Evolutionary conservation across 1,139 yeast species (phyloP).

Genomic region (Zygosaccharomyces pseudobailii): DNA sequence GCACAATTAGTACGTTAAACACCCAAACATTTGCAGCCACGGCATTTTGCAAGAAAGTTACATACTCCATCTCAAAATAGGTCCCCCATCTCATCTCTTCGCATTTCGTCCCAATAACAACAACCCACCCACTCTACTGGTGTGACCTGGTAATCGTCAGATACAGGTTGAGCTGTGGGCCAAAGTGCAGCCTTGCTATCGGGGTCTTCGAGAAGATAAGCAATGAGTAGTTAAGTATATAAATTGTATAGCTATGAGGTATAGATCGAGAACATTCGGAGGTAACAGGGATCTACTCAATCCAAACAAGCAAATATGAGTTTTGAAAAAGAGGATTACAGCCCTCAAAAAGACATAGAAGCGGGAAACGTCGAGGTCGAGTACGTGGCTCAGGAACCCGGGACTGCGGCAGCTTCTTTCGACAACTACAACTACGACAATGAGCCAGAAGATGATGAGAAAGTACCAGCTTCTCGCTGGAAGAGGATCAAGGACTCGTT

Average conservation of each 20-base stretch:
- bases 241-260: not conserved
- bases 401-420: not conserved
- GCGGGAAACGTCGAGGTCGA: slow-evolving; percentile 7
- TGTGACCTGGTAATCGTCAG: not conserved
- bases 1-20: not conserved
- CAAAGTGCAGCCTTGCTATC: not conserved
- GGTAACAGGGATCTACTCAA: not conserved
- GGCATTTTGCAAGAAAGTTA: not conserved
- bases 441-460: not conserved
- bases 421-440: slow-evolving; percentile 1
- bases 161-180: not conserved
- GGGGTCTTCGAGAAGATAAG: not conserved
- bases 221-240: not conserved
- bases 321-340: not conserved
- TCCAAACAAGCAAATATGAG: not conserved
- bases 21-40: slow-evolving; percentile 2
- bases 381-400: slow-evolving; percentile 8
- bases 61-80: not conserved
- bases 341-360: not conserved
- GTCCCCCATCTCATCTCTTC: not conserved
- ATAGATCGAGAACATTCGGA: not conserved
- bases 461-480: slow-evolving; percentile 30
- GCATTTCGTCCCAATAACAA: not conserved
- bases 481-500: slow-evolving; percentile 49
- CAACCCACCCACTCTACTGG: not conserved